Percentiles rank a stretch among this genome's conserved stretches.
Conservation (phyloP, 2,329 filamentous ascomycete species). For the Aspergillus sp. region DNA sequence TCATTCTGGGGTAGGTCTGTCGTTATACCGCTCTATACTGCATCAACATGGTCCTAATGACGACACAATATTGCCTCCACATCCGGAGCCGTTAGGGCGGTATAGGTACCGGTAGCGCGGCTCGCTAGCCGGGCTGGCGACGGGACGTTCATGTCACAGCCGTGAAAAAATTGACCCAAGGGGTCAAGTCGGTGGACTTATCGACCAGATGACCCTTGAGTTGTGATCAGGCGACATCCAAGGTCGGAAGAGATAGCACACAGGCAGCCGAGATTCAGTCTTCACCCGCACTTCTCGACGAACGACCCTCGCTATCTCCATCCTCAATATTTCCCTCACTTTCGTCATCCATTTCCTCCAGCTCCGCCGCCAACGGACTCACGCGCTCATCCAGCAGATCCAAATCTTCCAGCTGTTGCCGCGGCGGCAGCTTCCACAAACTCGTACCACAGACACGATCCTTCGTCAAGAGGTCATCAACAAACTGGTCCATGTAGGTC, state of each 20-base stretch:
- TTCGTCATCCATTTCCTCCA: conserved; percentile 44
- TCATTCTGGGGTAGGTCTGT: too few relatives aligned
- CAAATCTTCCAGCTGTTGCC: conserved; percentile 81
- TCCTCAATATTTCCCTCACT: conserved; percentile 24
- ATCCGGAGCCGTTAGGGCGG: too few relatives aligned
- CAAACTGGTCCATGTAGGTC: conserved; percentile 85
- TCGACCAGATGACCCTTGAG: too few relatives aligned
- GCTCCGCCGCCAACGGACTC: conserved; percentile 72
- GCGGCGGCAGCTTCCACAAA: conserved; percentile 83
- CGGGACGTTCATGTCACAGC: too few relatives aligned
- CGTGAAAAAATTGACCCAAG: not conserved
- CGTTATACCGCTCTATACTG: too few relatives aligned
- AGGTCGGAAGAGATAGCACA: too few relatives aligned
- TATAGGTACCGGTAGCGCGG: too few relatives aligned
- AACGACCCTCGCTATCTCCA: conserved; percentile 21
- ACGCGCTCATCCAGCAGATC: conserved; percentile 81
- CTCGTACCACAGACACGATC: conserved; percentile 88
- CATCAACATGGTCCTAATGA: too few relatives aligned
- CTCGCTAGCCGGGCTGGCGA: too few relatives aligned
- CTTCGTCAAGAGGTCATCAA: conserved; percentile 86
- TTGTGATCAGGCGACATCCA: too few relatives aligned
- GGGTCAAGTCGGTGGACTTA: not conserved
- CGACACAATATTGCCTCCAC: too few relatives aligned
- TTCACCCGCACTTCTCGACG: conserved; percentile 18
- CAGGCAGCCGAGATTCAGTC: conserved; percentile 21